Base-by-base conservation (phyloP, 2,329 filamentous ascomycete genomes). In the Fusarium ambrosium region DNA sequence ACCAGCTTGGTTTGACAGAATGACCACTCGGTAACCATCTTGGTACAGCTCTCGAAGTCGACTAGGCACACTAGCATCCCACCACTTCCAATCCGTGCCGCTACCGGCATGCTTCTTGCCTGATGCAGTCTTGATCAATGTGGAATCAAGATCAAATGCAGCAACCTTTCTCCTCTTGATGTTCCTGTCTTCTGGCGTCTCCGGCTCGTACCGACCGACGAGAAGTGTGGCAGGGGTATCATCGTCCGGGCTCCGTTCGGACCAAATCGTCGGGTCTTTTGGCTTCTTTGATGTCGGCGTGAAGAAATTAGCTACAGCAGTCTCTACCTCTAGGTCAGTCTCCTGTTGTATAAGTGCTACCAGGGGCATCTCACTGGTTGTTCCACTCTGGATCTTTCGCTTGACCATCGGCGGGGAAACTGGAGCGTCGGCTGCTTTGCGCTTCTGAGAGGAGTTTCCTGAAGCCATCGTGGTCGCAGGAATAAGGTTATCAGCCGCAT, bases 21-120 rank as follows among this genome's bases (percentile, higher is more conserved):
- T 90, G 20, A 94, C 89, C 14, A 98, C 84, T 55, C 89, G 89
- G 82, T 94, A 97, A 34, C 92, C 94, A 75, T 97, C 89, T 13
- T 84, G 73, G 78, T 94, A 89, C 2, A 98, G 86, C 69, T 91
- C 85, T 74, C 88, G 90, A 20, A 99, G 82, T 62, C 86, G 90
- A 0, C 82, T 83, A 1, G 95, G 94, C 1, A 98, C 93, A 20
- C 84, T 87, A 16, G 84, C 77, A 81, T 97, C 86, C 95, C 95
- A 98, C 97, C 97, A 99, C 82, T 94, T 95, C 97, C 97, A 99
- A 81, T 98, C 96, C 5, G 87, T 86, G 0, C 92, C 89, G 74
- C 91, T 90, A 62, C 89, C 88, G 4, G 91, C 88, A 79, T 96
- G 96, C 61, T 89, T 93, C 83, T 94, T 97, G 9, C 95, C 95